Base-by-base conservation (phyloP, 1,139 yeast genomes). In the Yamadazyma dendronema region DNA sequence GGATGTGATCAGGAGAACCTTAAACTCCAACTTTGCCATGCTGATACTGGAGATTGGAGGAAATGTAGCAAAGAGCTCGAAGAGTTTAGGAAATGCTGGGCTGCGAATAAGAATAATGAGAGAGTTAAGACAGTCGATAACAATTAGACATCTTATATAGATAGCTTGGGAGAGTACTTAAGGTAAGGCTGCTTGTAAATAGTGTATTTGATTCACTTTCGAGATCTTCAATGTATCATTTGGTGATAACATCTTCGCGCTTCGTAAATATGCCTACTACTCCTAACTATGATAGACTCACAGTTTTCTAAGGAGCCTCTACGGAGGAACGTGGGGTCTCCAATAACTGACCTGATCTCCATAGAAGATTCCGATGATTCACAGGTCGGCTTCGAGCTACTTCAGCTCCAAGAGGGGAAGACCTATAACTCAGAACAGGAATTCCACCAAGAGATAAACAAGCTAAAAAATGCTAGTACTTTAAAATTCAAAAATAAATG, bases 21-120 rank as follows among this genome's bases (percentile, higher is more conserved):
- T 47, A 75, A 72, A 25, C 61, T 84, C 19, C 88, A 81, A 47
- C 58, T 84, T 22, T 84, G 95, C 46, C 90, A 83, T 54, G 89
- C 90, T 6, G 92, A 84, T 46, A 82, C 79, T 0, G 81, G 83
- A 3, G 94, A 84, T 56, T 84, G 94, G 95, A 64, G 94, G 44
- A 64, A 79, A 54, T 84, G 95, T 48, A 48, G 74, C 2, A 61
- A 65, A 22, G 90, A 84, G 66, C 79, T 84, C 85, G 67, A 69
- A 31, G 84, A 77, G 2, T 83, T 84, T 53, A 69, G 76, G 36
- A 67, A 74, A 49, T 84, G 94, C 59, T 84, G 94, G 94, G 75
- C 61, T 7, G 57, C 44, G 13, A 71, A 79, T 54, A 68, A 72
- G 41, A 84, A 84, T 52, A 70, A 81, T 55, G 64, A 65, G 37